Evolutionary conservation across 768 basidiomycete genomes (phyloP).

Genomic region (Amanita jacksonii): DNA sequence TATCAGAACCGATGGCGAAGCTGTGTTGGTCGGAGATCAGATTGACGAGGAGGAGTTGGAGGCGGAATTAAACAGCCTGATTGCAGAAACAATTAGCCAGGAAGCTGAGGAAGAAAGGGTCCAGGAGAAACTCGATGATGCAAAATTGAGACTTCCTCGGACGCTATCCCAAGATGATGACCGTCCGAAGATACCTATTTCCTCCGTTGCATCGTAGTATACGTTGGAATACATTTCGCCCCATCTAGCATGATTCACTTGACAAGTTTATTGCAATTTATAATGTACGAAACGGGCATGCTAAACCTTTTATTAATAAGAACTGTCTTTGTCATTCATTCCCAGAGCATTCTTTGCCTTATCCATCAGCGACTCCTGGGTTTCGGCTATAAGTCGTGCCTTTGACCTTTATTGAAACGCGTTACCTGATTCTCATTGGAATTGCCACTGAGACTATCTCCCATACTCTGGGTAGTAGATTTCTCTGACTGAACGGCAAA

Average conservation of each 20-base stretch:
- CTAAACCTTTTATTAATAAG: neutral
- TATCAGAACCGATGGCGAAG: slow-evolving; percentile 57
- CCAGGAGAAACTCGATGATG: neutral
- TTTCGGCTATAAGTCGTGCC: neutral
- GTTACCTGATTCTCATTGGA: slow-evolving; percentile 35
- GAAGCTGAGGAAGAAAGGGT: neutral
- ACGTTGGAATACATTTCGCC: too few species aligned
- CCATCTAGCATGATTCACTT: too few species aligned
- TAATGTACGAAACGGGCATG: neutral
- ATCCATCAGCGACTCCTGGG: slow-evolving; percentile 31
- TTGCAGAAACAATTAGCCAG: neutral
- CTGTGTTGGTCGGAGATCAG: slow-evolving; percentile 44
- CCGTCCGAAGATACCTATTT: neutral
- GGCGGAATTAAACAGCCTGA: slow-evolving; percentile 39
- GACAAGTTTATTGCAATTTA: neutral
- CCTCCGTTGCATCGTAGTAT: neutral
- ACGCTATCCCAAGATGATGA: neutral
- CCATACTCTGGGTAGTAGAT: slow-evolving; percentile 36
- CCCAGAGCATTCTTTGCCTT: slow-evolving; percentile 48
- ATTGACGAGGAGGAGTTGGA: slow-evolving; percentile 43
- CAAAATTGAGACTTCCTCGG: neutral
- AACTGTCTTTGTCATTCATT: slow-evolving; percentile 25
- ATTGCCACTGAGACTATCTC: slow-evolving; percentile 39
- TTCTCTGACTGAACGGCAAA: slow-evolving; percentile 34
- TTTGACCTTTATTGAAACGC: slow-evolving; percentile 5